Conservation (phyloP, 2,329 filamentous ascomycete species). For the Fusarium sp. region DNA sequence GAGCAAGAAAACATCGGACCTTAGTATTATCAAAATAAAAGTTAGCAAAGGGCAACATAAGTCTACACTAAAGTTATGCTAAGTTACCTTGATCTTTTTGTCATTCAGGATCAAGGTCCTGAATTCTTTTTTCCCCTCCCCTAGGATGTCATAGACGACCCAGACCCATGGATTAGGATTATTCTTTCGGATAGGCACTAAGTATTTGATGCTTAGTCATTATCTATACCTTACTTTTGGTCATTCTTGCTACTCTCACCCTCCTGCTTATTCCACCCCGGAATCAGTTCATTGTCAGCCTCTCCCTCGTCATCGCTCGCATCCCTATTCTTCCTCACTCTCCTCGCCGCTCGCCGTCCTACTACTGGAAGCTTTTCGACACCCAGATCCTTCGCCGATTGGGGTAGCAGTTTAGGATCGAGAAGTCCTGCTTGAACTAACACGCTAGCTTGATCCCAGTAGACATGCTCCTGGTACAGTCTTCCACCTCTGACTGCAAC, state of each 20-base stretch:
- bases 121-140: too few species aligned
- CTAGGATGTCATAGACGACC: not conserved
- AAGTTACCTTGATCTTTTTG: too few species aligned
- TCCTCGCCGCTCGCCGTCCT: constrained; percentile 49
- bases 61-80: too few species aligned
- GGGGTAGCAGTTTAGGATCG: constrained; percentile 49
- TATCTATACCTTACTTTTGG: not conserved
- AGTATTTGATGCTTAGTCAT: not conserved
- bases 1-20: too few species aligned
- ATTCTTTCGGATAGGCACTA: not conserved
- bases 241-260: not conserved
- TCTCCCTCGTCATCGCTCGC: constrained; percentile 49
- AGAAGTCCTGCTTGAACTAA: constrained; percentile 67
- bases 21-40: too few species aligned
- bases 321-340: constrained; percentile 42
- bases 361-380: constrained; percentile 51
- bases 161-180: not conserved
- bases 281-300: constrained; percentile 53
- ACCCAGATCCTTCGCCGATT: constrained; percentile 45
- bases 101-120: too few species aligned
- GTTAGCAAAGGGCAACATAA: too few species aligned
- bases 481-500: constrained; percentile 67
- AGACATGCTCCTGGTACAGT: constrained; percentile 69
- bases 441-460: constrained; percentile 70
- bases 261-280: constrained; percentile 45